A percentile compares a stretch with the other conserved stretches of the same genome.
phyloP scores from a whole-genome alignment of 176 grass and related monocot genomes.

The Tillandsia leiboldiana region DNA sequence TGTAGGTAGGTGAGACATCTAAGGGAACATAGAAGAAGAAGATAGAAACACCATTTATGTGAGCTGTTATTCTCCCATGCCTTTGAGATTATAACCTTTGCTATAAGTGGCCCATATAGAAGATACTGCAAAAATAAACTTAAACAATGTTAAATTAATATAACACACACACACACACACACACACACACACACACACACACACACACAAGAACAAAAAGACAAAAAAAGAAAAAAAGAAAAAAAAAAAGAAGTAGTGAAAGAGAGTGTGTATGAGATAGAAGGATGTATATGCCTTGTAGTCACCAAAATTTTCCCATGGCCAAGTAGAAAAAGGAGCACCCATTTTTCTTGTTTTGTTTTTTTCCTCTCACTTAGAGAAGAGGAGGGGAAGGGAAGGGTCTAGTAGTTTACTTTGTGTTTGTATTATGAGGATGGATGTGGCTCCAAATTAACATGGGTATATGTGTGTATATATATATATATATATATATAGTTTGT shows the following conservation, averaged over 20 bases:
- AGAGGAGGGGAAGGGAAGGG: not conserved
- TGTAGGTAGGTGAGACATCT: conserved; percentile 33
- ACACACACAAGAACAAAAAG: not conserved
- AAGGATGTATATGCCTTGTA: conserved; percentile 44
- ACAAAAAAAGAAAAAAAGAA: not conserved
- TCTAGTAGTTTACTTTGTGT: not conserved
- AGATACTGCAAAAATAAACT: conserved; percentile 30
- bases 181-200: not conserved
- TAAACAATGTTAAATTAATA: not conserved
- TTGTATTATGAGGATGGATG: not conserved
- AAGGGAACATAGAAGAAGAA: conserved; percentile 49
- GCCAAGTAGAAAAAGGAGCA: conserved; percentile 57
- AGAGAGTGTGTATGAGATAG: too few relatives aligned
- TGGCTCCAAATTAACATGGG: not conserved
- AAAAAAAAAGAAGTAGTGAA: too few relatives aligned
- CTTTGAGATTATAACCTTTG: conserved; percentile 39
- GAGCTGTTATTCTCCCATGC: conserved; percentile 47
- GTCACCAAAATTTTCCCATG: conserved; percentile 69
- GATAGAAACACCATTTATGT: conserved; percentile 55
- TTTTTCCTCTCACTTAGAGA: not conserved
- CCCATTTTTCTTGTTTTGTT: conserved; percentile 26
- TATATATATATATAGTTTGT: not conserved
- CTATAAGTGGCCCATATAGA: conserved; percentile 55
- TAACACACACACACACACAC: not conserved
- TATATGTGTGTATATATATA: conserved; percentile 25